Evolutionary conservation across 805 yeast genomes (phyloP).

Genomic region (Lachancea sp.): DNA sequence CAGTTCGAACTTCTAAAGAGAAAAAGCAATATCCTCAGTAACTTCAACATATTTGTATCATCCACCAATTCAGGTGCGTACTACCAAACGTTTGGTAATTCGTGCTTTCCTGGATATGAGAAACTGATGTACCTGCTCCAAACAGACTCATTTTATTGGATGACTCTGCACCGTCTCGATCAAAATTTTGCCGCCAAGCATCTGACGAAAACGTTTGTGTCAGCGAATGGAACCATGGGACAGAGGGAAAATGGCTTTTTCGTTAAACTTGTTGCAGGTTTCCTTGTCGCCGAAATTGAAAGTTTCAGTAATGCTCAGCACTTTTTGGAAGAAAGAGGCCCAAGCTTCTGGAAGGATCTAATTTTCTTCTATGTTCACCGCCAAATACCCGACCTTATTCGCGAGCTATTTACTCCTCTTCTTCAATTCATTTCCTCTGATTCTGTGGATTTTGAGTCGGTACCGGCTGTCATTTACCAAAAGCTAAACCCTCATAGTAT

Average conservation of each 20-base stretch:
- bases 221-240: slow-evolving; percentile 29
- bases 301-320: slow-evolving; percentile 19
- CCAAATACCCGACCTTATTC: slow-evolving; percentile 29
- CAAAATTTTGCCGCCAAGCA: slow-evolving; percentile 26
- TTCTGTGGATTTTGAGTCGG: slow-evolving; percentile 63
- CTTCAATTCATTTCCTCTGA: slow-evolving; percentile 34
- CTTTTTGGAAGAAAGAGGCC: slow-evolving; percentile 24
- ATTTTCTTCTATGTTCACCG: slow-evolving; percentile 36
- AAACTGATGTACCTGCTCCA: slow-evolving; percentile 77
- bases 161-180: slow-evolving; percentile 42
- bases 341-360: slow-evolving; percentile 40
- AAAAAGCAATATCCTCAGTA: slow-evolving; percentile 41
- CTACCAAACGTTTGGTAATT: slow-evolving; percentile 10
- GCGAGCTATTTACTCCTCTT: slow-evolving; percentile 34
- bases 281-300: slow-evolving; percentile 39
- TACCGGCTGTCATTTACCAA: slow-evolving; percentile 57
- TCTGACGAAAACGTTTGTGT: slow-evolving; percentile 26
- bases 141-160: slow-evolving; percentile 70
- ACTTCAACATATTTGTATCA: slow-evolving; percentile 8
- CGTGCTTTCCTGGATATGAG: slow-evolving; percentile 43
- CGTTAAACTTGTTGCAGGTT: slow-evolving; percentile 47
- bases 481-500: slow-evolving; percentile 36
- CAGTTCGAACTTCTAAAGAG: slow-evolving; percentile 72
- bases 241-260: slow-evolving; percentile 65
- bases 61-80: slow-evolving; percentile 1